A percentile compares a stretch with the other conserved stretches of the same genome.
These are phyloP conservation scores for Takakia lepidozioides DNA, from an alignment of 225 moss, liverwort and hornwort species.

Conservation along the genomic window DNA sequence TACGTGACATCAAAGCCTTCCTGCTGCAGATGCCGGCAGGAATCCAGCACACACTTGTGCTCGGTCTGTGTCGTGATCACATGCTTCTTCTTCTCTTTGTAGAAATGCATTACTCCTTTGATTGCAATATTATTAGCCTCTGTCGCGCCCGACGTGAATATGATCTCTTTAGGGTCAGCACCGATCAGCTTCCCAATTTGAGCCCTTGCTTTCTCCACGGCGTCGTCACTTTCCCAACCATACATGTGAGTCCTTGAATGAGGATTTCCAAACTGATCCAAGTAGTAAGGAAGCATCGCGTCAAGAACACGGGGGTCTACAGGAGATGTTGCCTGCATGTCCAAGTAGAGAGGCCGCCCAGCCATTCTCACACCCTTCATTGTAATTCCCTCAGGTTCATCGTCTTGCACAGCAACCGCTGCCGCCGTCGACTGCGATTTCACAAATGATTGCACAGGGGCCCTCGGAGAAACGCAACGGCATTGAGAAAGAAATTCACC, in stretches of 20 bases:
- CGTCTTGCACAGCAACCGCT: constrained; percentile 6
- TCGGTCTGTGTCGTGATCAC: constrained; percentile 95
- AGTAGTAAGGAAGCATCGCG: constrained; percentile 80
- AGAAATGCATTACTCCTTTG: constrained; percentile 92
- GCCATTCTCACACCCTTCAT: constrained; percentile 94
- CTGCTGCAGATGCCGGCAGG: constrained; percentile 89
- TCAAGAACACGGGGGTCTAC: constrained; percentile 95
- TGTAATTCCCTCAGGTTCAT: constrained; percentile 12
- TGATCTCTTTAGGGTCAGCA: constrained; percentile 82
- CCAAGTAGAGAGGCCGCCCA: constrained; percentile 94
- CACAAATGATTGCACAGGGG: neutral
- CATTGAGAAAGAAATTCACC: no score
- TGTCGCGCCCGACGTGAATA: constrained; percentile 93
- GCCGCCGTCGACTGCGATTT: neutral
- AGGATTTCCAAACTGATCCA: constrained; percentile 92
- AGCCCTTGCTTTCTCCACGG: constrained; percentile 75
- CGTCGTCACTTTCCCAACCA: constrained; percentile 93
- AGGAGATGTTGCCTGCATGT: constrained; percentile 98
- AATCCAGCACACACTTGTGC: constrained; percentile 96
- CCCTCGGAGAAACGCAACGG: no score
- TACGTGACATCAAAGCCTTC: constrained; percentile 94
- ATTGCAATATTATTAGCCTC: constrained; percentile 88
- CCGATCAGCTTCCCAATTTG: constrained; percentile 82
- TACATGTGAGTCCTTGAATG: constrained; percentile 92
- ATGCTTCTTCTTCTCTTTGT: constrained; percentile 92